Conservation (phyloP, 306 rosid species). For the Quercus rubra region DNA sequence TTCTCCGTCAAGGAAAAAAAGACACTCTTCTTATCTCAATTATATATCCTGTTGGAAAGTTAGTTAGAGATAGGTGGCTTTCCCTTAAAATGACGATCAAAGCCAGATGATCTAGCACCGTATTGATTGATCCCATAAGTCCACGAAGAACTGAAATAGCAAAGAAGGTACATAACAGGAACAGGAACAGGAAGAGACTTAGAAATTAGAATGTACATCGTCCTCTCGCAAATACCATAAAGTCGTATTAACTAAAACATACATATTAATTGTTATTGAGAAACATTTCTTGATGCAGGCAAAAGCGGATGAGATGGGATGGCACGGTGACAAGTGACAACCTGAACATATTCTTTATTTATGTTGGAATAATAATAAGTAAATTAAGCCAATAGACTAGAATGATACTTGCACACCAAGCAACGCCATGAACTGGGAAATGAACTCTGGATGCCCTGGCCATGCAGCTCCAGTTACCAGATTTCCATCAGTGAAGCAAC, state of each 20-base stretch:
- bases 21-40: too few relatives aligned
- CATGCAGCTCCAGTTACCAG: conserved; percentile 88
- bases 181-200: neutral
- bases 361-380: neutral
- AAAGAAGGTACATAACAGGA: neutral
- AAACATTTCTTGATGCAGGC: neutral
- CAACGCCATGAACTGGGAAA: conserved; percentile 71
- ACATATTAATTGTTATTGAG: neutral
- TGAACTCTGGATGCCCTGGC: conserved; percentile 86
- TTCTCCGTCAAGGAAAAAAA: too few relatives aligned
- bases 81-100: too few relatives aligned
- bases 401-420: conserved; percentile 60
- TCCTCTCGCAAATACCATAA: neutral
- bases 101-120: too few relatives aligned
- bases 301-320: neutral
- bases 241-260: neutral
- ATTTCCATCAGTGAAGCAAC: conserved; percentile 84
- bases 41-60: too few relatives aligned
- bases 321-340: neutral
- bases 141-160: too few relatives aligned
- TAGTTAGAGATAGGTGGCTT: too few relatives aligned
- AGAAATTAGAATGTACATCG: neutral
- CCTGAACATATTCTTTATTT: neutral
- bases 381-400: conserved; percentile 15
- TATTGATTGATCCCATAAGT: too few relatives aligned